Evolutionary conservation across 2,329 filamentous ascomycete species (phyloP).

Genomic region (Alternaria sp.): DNA sequence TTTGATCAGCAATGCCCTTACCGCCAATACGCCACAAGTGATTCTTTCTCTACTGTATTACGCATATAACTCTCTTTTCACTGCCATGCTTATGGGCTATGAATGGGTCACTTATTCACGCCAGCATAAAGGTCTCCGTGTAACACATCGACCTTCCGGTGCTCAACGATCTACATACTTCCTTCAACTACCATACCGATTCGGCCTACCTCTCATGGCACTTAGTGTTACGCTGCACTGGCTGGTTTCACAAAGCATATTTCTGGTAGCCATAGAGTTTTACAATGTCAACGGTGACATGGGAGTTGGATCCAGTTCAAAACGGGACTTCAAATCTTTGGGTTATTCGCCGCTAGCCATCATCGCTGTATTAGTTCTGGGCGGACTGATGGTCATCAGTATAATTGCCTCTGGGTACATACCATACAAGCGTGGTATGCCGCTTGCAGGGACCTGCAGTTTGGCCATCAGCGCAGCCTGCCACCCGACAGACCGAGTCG

Average conservation of each 20-base stretch:
- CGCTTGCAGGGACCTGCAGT: background rate
- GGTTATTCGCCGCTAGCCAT: background rate
- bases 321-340: too few species aligned
- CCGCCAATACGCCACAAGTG: slow-evolving; percentile 49
- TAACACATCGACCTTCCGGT: slow-evolving; percentile 29
- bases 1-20: too few species aligned
- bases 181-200: slow-evolving; percentile 51
- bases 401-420: background rate
- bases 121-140: slow-evolving; percentile 43
- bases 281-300: too few species aligned
- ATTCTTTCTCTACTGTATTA: slow-evolving; percentile 58
- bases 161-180: slow-evolving; percentile 53
- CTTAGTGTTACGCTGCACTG: slow-evolving; percentile 50
- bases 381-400: background rate
- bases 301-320: too few species aligned
- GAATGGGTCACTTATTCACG: slow-evolving; percentile 58
- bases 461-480: background rate
- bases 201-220: slow-evolving; percentile 48
- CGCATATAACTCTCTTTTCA: slow-evolving; percentile 57
- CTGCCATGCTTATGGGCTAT: slow-evolving; percentile 55
- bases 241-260: slow-evolving; percentile 55
- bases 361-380: background rate
- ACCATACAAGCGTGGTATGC: background rate
- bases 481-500: background rate
- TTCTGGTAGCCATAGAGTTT: slow-evolving; percentile 30